Evolutionary conservation across 352 stramenopile species (phyloP).

Genomic region (Globisporangium alternatum): DNA sequence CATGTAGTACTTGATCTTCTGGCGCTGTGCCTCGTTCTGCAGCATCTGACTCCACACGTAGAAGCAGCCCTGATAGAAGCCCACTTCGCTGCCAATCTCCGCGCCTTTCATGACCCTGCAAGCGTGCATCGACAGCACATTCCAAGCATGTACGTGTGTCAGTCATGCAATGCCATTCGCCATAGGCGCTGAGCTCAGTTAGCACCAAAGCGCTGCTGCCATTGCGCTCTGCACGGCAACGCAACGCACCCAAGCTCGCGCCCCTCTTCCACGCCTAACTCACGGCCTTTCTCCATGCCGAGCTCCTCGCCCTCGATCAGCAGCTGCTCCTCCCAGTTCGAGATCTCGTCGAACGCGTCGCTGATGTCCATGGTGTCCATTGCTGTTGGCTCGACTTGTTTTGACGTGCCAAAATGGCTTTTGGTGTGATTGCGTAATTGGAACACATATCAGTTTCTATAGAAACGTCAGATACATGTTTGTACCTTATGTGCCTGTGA

Average conservation of each 20-base stretch:
- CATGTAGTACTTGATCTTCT: constrained; percentile 48
- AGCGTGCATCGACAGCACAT: background rate
- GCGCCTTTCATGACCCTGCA: constrained; percentile 69
- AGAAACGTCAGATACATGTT: background rate
- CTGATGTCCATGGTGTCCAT: constrained; percentile 50
- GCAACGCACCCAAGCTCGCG: constrained; percentile 58
- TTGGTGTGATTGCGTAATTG: background rate
- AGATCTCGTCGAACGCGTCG: constrained; percentile 75
- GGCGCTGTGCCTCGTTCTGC: constrained; percentile 27
- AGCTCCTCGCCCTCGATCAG: constrained; percentile 67
- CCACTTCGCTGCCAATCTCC: constrained; percentile 79
- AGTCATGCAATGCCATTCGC: background rate
- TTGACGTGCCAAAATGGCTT: background rate
- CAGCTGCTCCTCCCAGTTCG: constrained; percentile 62
- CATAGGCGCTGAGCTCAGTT: background rate
- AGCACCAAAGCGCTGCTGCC: background rate
- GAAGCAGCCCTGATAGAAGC: constrained; percentile 82
- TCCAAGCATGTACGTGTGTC: background rate
- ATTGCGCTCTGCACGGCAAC: background rate
- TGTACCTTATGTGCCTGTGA: background rate
- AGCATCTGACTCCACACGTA: constrained; percentile 65
- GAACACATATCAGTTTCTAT: background rate
- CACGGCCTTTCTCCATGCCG: constrained; percentile 46
- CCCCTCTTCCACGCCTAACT: constrained; percentile 71
- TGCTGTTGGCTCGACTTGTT: background rate